Base-by-base conservation (phyloP, 345 rosid species). In the Angophora floribunda region DNA sequence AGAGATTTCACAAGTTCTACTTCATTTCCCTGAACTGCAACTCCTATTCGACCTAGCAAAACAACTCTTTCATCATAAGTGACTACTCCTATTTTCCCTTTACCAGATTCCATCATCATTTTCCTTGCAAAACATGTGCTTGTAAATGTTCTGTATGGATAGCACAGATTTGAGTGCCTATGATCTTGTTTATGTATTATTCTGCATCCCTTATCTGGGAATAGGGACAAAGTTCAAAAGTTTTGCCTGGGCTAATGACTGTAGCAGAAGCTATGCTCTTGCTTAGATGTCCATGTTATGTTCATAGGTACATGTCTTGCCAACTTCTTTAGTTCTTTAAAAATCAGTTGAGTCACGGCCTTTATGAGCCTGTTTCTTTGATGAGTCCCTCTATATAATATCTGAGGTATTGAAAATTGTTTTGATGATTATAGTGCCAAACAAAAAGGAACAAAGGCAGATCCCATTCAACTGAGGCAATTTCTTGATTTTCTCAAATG, bases 401-500 rank as follows among this genome's bases (percentile, higher is more conserved):
- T 75, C 84, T 75, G 84, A 75, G 84, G 47, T 75, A 75, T 41
- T 1, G 84, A 75, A 75, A 10, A 36, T 75, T 80, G 19, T 47
- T 55, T 47, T 51, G 87, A 57, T 70, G 28, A 12, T 88, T 92
- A 89, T 89, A 96, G 96, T 89, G 96, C 97, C 88, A 95, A 94
- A 86, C 95, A 93, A 89, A 96, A 96, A 89, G 98, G 98, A 86
- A 93, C 94, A 36, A 93, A 94, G 61, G 89, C 93, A 4, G 91
- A 89, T 92, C 97, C 99, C 13, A 88, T 93, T 85, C 96, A 92
- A 75, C 51, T 96, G 87, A 92, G 91, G 87, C 93, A 92, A 63
- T 96, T 97, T 87, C 85, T 94, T 36, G 96, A 92, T 89, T 97
- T 94, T 90, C 88, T 96, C 92, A 95, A 93, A 91, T 89, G 94